Evolutionary conservation across 441 rosid genomes (phyloP).

Genomic region (Corymbia citriodora): DNA sequence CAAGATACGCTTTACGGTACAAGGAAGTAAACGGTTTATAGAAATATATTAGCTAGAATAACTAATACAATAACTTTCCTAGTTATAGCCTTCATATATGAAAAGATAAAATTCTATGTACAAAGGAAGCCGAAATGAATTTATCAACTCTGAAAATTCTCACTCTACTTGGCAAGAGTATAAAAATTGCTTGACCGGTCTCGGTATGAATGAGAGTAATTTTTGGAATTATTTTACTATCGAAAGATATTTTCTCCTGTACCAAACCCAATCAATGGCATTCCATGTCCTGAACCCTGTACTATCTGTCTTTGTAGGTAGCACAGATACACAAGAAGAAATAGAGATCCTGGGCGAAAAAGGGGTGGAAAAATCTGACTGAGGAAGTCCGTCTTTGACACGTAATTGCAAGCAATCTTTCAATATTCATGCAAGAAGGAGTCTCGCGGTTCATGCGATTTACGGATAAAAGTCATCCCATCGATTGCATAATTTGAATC

Average conservation of each 20-base stretch:
- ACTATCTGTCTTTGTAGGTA: not conserved
- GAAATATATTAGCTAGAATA: not conserved
- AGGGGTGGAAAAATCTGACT: not conserved
- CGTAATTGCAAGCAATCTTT: not conserved
- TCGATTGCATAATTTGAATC: not conserved
- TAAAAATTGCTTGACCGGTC: not conserved
- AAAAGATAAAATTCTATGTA: too few relatives aligned
- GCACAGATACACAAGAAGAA: not conserved
- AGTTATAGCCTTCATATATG: not conserved
- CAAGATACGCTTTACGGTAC: not conserved
- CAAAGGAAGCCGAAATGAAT: not conserved
- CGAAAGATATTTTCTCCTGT: not conserved
- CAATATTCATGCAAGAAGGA: not conserved
- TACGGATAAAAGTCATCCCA: not conserved
- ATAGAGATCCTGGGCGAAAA: not conserved
- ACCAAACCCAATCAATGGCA: not conserved
- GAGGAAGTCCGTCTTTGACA: not conserved
- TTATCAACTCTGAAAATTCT: not conserved
- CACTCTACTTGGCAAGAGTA: not conserved
- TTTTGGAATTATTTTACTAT: not conserved
- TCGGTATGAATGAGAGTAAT: not conserved
- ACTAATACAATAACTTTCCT: not conserved
- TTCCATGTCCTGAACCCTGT: not conserved
- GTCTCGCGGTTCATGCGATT: not conserved
- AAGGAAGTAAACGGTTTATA: not conserved